Conservation (phyloP, 2,329 filamentous ascomycete genomes). For the Aureobasidium sp. region DNA sequence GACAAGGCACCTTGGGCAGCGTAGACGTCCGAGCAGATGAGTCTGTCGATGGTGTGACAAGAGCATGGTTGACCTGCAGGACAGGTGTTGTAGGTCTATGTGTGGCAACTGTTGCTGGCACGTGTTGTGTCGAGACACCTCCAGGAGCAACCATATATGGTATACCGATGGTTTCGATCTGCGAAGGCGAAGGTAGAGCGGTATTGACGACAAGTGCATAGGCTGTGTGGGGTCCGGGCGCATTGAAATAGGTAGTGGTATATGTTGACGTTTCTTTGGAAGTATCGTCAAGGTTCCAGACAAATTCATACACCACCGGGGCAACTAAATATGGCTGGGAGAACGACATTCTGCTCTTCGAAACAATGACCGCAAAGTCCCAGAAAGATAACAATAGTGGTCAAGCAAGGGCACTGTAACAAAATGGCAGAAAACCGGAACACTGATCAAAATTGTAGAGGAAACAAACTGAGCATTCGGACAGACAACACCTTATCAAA, state of each 20-base stretch:
- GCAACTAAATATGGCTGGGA: not conserved
- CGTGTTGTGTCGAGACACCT: not conserved
- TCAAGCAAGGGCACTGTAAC: too few species aligned
- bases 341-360: not conserved
- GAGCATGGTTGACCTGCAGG: not conserved
- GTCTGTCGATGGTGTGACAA: not conserved
- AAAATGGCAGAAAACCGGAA: not conserved
- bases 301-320: not conserved
- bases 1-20: not conserved
- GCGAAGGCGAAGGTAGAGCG: not conserved
- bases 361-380: not conserved
- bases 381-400: not conserved
- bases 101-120: not conserved
- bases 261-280: not conserved
- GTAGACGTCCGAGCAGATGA: not conserved
- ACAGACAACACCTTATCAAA: not conserved
- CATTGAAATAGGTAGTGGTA: not conserved
- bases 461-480: not conserved
- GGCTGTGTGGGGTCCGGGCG: not conserved
- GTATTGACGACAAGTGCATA: not conserved
- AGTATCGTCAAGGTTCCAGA: not conserved
- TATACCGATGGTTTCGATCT: not conserved
- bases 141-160: not conserved
- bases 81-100: not conserved
- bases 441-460: not conserved